Conservation (phyloP, 2,329 filamentous ascomycete genomes). For the Fusarium equiseti region DNA sequence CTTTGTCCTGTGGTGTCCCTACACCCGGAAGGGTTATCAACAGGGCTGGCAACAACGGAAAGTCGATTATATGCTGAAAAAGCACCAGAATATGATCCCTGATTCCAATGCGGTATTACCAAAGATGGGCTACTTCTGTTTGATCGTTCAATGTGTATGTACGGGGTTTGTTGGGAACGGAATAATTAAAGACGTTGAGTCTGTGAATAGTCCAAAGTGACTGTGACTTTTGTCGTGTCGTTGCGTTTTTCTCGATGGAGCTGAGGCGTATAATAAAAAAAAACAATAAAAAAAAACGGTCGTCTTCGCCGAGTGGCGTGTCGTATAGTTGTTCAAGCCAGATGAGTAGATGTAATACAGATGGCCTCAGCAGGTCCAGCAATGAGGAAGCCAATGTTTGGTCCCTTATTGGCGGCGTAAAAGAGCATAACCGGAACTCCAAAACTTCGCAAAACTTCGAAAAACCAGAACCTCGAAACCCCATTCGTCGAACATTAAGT, state of each 20-base stretch:
- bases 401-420: neutral
- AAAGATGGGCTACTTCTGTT: constrained; percentile 54
- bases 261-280: constrained; percentile 42
- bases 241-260: constrained; percentile 44
- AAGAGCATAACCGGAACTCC: constrained; percentile 21
- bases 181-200: constrained; percentile 48
- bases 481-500: constrained; percentile 1
- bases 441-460: neutral
- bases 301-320: constrained; percentile 36
- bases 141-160: constrained; percentile 53
- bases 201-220: constrained; percentile 52
- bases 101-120: constrained; percentile 63
- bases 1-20: constrained; percentile 16
- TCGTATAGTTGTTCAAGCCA: constrained; percentile 39
- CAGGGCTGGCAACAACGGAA: constrained; percentile 30
- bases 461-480: constrained; percentile 19
- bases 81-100: constrained; percentile 46
- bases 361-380: constrained; percentile 11
- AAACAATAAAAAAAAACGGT: constrained; percentile 40
- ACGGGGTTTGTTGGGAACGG: constrained; percentile 48
- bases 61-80: constrained; percentile 50
- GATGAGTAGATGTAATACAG: constrained; percentile 20
- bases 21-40: constrained; percentile 21
- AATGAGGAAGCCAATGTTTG: neutral
- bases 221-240: constrained; percentile 48